Evolutionary conservation across 1,284 basidiomycete species (phyloP), one percentile per base, ranked within the genome.

Genomic region (Meira miltonrushii): DNA sequence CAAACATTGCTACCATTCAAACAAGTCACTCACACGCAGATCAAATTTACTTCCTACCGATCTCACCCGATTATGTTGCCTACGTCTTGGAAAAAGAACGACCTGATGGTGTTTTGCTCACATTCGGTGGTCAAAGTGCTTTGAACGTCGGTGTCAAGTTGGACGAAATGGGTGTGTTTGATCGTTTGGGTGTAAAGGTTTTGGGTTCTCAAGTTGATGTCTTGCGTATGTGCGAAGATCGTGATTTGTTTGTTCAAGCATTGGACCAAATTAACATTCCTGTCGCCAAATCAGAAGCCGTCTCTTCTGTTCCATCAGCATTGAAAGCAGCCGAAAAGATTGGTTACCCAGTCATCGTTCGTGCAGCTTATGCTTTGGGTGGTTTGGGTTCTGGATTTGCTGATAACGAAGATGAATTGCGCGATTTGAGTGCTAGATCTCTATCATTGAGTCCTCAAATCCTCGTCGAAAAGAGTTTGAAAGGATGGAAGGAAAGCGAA

Each of bases 401-500:
- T 54, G 87, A 96, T 77, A 86, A 97, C 79, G 84, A 92, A 33
- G 90, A 97, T 66, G 94, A 98, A 82, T 82, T 99, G 59, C 88
- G 92, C 59, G 93, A 98, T 80, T 83, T 99, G 21, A 86, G 91
- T 55, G 93, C 95, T 40, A 93, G 89, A 80, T 87, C 88, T 77
- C 85, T 99, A 62, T 88, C 87, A 78, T 83, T 97, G 39, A 90
- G 87, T 71, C 95, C 95, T 51, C 95, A 98, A 80, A 91, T 98
- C 51, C 84, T 99, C 58, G 93, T 98, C 69, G 95, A 98, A 81
- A 90, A 92, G 70, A 92, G 89, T 74, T 89, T 99, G 86, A 97
- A 97, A 81, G 95, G 95, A 49, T 99, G 95, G 95, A 99, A 98
- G 79, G 95, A 99, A 82, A 85, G 96, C 70, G 95, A 99, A 81